Evolutionary conservation across 2,329 filamentous ascomycete genomes (phyloP), one percentile per base, ranked within the genome.

Genomic region (Trichoderma sp.): DNA sequence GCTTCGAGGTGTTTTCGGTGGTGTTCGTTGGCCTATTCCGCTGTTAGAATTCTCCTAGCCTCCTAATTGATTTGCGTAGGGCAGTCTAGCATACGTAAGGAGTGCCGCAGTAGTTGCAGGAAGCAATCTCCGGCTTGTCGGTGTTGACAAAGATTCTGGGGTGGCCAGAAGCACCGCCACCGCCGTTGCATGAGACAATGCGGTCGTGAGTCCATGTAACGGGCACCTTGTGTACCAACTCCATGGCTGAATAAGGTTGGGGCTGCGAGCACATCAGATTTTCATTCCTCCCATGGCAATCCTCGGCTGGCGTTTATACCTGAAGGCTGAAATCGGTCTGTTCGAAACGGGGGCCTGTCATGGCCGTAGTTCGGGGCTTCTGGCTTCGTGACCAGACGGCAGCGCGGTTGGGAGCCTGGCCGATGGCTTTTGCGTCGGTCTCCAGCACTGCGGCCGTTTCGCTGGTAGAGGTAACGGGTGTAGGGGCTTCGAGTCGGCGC

Each of bases 61-160:
- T 30, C 24, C 52, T 5, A 24, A 24, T 14, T 39, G 26, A 10
- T 24, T 6, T 16, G 26, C 24, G 18, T 63, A 34, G 26, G 24
- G 30, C 8, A 49, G 58, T 69, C 49, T n/a, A 66, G 81, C 94
- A 79, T 87, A 98, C 96, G 79, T 90, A 99, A 75, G 96, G 96
- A 73, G 96, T 80, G 65, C 96, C 96, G 79, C 96, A 99, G 84
- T 99, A 99, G 77, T 87, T 90, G 85, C 96, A 99, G 79, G 85
- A 85, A 81, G 89, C 88, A 76, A 99, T 97, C 84, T 98, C 90
- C 54, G 96, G 92, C 86, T 97, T 98, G 83, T 99, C 96, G 73
- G 92, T 90, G 83, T 99, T 99, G 87, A 99, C 99, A 80, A 94
- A 99, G 82, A 99, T 91, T 77, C 89, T 88, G 60, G 96, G 96